Base-by-base conservation (phyloP, 306 rosid species). In the Aeschynomene evenia region DNA sequence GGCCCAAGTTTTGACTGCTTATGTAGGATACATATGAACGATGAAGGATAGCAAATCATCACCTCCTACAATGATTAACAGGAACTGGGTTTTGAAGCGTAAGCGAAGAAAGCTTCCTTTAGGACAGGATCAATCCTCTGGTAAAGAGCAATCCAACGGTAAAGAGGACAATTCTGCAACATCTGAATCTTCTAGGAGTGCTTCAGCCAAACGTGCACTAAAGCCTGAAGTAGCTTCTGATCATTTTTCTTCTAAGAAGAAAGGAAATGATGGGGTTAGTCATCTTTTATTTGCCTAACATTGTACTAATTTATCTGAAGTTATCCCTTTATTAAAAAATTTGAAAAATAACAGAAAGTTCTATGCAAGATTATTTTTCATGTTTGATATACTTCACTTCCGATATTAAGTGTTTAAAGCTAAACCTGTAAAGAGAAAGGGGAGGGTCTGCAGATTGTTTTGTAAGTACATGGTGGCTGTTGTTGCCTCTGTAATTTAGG, bases 191-290 rank as follows among this genome's bases (percentile, higher is more conserved):
- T 82, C 86, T 43, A 79, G 81, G 74, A 83, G 60, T 62, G 79
- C 80, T 19, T 81, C 88, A 52, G 79, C 82, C 55, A 88, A 82
- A 73, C 86, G 70, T 48, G 71, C 40, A 58, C 65, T 76, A 58
- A 87, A 89, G 74, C 81, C 77, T 74, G 97, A 86, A 69, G 77
- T 79, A 71, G 71, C 70, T 63, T 51, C 83, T 33, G 81, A 82
- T 42, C 89, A 69, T 53, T 60, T 37, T 77, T 82, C 88, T 48
- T 87, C 95, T 45, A 95, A 95, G 84, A 95, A 95, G 89, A 95
- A 83, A 78, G 99, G 99, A 81, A 86, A 87, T 75, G 99, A 95
- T 36, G 99, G 99, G 88, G 99, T 95, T 77, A 86, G 99, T 85
- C 68, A 28, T 63, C 50, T 78, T 74, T 58, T 37, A 21, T 64